A percentile compares a stretch with the other conserved stretches of the same genome.
Conservation (phyloP, 2,329 filamentous ascomycete species). For the Fonsecaea monophora region DNA sequence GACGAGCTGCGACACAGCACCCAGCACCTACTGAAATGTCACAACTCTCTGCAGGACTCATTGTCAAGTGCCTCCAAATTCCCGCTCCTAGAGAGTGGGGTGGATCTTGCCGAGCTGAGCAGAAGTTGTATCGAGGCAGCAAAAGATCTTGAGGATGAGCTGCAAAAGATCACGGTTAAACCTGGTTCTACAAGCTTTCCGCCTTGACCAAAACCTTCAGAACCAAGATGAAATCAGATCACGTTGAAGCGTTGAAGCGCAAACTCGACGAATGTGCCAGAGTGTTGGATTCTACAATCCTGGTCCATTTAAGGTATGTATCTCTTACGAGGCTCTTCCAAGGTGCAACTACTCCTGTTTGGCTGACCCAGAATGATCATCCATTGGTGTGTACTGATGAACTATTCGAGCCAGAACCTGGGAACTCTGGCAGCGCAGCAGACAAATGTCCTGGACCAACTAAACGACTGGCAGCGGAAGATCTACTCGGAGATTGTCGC, state of each 20-base stretch:
- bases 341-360: neutral
- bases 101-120: neutral
- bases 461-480: neutral
- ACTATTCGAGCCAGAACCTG: constrained; percentile 8
- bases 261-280: neutral
- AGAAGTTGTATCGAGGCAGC: constrained; percentile 5
- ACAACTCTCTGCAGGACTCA: neutral
- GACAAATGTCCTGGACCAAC: constrained; percentile 1
- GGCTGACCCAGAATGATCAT: neutral
- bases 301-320: neutral
- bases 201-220: neutral
- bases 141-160: neutral
- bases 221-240: neutral
- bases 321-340: neutral
- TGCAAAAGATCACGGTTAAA: neutral
- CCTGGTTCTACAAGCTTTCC: neutral
- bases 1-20: neutral
- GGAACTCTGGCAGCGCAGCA: constrained; percentile 9
- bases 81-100: neutral
- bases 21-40: constrained; percentile 4
- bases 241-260: neutral
- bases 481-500: neutral
- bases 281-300: neutral
- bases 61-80: neutral
- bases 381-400: neutral